phyloP scores from a whole-genome alignment of 495 filamentous ascomycete species.

The Viridothelium virens region DNA sequence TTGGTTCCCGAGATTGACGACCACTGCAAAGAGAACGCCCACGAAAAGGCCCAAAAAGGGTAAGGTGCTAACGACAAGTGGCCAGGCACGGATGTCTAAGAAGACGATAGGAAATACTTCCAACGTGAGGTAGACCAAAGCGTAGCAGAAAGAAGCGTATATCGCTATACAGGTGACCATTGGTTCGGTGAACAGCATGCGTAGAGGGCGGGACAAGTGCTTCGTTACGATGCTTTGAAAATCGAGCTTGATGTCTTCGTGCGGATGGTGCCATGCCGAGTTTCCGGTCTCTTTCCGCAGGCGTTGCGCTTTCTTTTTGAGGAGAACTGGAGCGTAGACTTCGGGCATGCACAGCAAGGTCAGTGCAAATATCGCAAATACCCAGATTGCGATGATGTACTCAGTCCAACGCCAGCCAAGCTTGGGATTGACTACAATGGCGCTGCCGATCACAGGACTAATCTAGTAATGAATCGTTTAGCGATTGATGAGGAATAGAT shows the following conservation, averaged over 20 bases:
- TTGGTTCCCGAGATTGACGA: constrained; percentile 28
- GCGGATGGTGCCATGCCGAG: constrained; percentile 25
- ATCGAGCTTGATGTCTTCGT: constrained; percentile 20
- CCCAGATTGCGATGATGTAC: constrained; percentile 25
- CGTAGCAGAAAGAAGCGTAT: constrained; percentile 28
- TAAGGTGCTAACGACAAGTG: constrained; percentile 38
- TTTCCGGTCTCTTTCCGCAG: constrained; percentile 27
- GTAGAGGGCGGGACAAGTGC: constrained; percentile 22
- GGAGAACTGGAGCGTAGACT: constrained; percentile 19
- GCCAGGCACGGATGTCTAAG: constrained; percentile 44
- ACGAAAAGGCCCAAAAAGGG: constrained; percentile 48
- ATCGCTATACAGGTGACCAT: constrained; percentile 26
- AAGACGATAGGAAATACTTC: constrained; percentile 46
- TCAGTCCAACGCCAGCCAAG: constrained; percentile 27
- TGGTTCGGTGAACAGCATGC: constrained; percentile 26
- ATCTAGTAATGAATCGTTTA: constrained; percentile 4
- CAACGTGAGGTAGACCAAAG: constrained; percentile 39
- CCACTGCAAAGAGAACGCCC: constrained; percentile 34
- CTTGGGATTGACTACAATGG: constrained; percentile 22
- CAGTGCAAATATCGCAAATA: constrained; percentile 13
- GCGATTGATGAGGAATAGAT: background rate
- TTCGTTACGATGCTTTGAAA: constrained; percentile 20
- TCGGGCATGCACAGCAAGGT: constrained; percentile 21
- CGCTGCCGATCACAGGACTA: constrained; percentile 27
- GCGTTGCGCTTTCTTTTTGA: constrained; percentile 23